Conservation (phyloP, 1,284 basidiomycete genomes). For the Rhodotorula sp. region DNA sequence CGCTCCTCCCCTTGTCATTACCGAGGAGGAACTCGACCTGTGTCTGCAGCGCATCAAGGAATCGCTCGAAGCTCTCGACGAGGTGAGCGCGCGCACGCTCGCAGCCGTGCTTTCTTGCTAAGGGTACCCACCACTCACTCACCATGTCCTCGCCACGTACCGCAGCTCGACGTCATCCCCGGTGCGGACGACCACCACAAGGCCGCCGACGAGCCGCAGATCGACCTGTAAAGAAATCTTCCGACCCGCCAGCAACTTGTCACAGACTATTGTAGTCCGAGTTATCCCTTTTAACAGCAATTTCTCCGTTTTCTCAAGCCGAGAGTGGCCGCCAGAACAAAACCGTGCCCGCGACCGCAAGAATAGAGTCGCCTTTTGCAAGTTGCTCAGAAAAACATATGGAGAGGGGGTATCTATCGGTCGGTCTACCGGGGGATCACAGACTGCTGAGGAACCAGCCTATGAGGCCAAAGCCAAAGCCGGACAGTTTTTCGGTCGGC, state of each 20-base stretch:
- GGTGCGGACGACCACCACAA: constrained; percentile 35
- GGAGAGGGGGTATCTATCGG: neutral
- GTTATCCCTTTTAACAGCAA: neutral
- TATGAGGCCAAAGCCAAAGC: constrained; percentile 54
- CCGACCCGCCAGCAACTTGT: neutral
- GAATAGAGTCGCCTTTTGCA: neutral
- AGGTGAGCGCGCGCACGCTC: constrained; percentile 51
- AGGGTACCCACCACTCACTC: neutral
- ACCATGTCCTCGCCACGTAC: neutral
- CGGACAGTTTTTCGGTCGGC: constrained; percentile 79
- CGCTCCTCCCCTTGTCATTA: constrained; percentile 90
- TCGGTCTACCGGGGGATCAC: neutral
- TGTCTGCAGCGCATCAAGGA: constrained; percentile 74
- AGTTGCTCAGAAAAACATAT: neutral
- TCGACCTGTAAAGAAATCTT: constrained; percentile 16
- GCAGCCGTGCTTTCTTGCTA: neutral
- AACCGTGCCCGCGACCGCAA: no score
- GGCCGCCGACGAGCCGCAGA: constrained; percentile 26
- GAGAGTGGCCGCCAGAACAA: no score
- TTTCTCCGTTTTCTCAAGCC: neutral
- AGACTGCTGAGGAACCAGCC: constrained; percentile 33
- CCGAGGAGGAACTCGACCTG: constrained; percentile 74
- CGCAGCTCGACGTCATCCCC: constrained; percentile 23
- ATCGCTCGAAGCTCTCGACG: constrained; percentile 76
- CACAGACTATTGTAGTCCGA: neutral